Evolutionary conservation across 208 protist genomes (phyloP), one percentile per base, ranked within the genome.

Genomic region (Trypanosoma theileri): DNA sequence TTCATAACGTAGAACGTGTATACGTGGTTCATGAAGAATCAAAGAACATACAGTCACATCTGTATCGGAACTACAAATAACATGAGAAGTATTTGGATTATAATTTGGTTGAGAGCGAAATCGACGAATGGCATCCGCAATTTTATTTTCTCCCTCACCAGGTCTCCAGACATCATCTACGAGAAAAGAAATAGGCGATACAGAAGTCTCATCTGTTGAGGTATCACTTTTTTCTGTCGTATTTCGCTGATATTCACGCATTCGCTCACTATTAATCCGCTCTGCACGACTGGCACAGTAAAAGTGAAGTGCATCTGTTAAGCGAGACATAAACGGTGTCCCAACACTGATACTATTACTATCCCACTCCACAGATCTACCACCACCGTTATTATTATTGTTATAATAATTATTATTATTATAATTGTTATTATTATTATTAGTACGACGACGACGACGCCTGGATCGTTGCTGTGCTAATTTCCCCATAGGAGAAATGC

Each of bases 31-130:
- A 78, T 99, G 98, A 50, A 99, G 75, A 12, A 96, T 84, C n/a
- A 99, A 85, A 11, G 76, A 84, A 21, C 84, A 90, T 82, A 99
- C 98, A 48, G 99, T 99, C 16, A 99, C 89, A 84, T 99, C 98
- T 6, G 98, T 99, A 83, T 99, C 98, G 41, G 98, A 91, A 64
- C 98, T 99, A 79, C 99, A 99, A n/a, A 99, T 90, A 50, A 94
- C 85, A 81, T 99, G 98, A 6, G 83, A 81, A 1, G 93, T 97
- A 84, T 99, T 99, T n/a, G 98, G 94, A 67, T 99, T 79, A 86
- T 99, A 99, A 28, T 75, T 85, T 1, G 85, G 79, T 71, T 97
- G 84, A 7, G 74, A 72, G 16, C 92, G 81, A 54, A 94, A 85
- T 40, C 75, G 71, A 19, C 88, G 85, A 59, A 97, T 94, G 22